Conservation (phyloP, 768 basidiomycete species). For the Suillus brevipes region DNA sequence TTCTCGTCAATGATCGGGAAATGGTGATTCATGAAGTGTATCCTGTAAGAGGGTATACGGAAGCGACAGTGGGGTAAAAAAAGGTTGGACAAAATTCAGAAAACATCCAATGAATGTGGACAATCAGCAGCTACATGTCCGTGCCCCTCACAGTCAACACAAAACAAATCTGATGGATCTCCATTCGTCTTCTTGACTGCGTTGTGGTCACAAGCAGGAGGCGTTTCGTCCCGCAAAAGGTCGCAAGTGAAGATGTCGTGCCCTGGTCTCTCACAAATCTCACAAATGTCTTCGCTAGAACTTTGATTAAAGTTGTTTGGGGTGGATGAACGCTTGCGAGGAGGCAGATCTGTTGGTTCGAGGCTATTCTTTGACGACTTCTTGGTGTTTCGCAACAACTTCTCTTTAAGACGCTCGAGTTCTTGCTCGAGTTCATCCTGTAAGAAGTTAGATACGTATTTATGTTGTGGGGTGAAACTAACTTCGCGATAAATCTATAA, state of each 20-base stretch:
- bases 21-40: conserved; percentile 4
- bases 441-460: conserved; percentile 2
- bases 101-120: conserved; percentile 85
- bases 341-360: conserved; percentile 38
- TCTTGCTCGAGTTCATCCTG: conserved; percentile 89
- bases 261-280: conserved; percentile 82
- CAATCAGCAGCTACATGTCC: conserved; percentile 79
- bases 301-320: conserved; percentile 25
- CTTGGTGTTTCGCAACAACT: conserved; percentile 57
- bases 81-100: conserved; percentile 41
- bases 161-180: conserved; percentile 49
- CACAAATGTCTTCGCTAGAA: conserved; percentile 56
- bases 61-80: conserved; percentile 3
- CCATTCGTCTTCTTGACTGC: conserved; percentile 12
- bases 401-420: conserved; percentile 73
- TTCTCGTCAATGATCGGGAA: background rate
- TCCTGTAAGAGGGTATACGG: conserved; percentile 9
- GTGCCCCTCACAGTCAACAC: conserved; percentile 82
- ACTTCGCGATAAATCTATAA: conserved; percentile 83
- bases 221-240: conserved; percentile 59
- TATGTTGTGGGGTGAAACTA: conserved; percentile 15
- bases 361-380: conserved; percentile 52
- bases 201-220: conserved; percentile 21
- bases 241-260: conserved; percentile 88
- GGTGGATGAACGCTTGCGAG: conserved; percentile 21